Conservation (phyloP, 208 protist species). For the Leishmania tropica region DNA sequence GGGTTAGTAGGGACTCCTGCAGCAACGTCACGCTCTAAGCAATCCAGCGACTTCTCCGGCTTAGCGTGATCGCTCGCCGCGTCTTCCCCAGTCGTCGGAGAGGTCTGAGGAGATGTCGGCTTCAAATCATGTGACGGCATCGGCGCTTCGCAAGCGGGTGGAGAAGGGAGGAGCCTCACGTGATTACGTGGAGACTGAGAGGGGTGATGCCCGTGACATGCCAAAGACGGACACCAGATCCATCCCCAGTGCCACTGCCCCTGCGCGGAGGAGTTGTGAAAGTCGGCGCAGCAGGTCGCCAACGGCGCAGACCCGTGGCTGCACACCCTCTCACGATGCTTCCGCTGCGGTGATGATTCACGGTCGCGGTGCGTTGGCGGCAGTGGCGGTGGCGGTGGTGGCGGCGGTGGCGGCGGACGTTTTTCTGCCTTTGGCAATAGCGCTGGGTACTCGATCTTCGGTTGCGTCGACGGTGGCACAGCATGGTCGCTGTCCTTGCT, state of each 20-base stretch:
- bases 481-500: constrained; percentile 7
- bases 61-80: constrained; percentile 15
- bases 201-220: not conserved
- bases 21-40: constrained; percentile 5
- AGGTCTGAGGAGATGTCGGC: not conserved
- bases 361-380: not conserved
- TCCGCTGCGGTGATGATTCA: not conserved
- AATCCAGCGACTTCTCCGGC: constrained; percentile 29
- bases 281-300: not conserved
- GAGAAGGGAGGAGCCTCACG: not conserved
- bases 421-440: not conserved
- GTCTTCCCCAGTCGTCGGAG: constrained; percentile 5
- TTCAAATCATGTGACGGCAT: not conserved
- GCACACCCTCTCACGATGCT: not conserved
- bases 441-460: not conserved
- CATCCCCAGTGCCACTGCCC: constrained; percentile 18
- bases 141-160: not conserved
- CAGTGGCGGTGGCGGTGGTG: not conserved
- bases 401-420: not conserved
- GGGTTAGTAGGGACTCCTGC: not conserved
- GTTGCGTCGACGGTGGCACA: not conserved
- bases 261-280: not conserved
- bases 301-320: not conserved
- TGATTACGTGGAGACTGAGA: not conserved
- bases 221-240: constrained; percentile 11